Conservation (phyloP, 1,284 basidiomycete genomes). For the Ustilago tritici region DNA sequence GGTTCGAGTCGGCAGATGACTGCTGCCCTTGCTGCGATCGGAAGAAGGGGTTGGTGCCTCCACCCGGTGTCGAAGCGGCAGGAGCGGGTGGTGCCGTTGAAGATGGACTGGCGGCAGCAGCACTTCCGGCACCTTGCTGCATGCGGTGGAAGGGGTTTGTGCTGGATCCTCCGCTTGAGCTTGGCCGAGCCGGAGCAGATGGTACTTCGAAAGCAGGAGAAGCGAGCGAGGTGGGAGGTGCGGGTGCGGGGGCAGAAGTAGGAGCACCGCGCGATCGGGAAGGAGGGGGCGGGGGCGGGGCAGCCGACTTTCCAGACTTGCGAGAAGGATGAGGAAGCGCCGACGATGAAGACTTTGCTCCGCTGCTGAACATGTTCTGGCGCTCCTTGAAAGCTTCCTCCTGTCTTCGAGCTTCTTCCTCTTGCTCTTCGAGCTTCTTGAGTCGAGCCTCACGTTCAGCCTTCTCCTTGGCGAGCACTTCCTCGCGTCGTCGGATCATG, state of each 20-base stretch:
- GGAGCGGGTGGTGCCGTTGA: conserved; percentile 28
- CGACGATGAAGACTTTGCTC: conserved; percentile 35
- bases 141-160: conserved; percentile 66
- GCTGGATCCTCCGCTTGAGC: conserved; percentile 39
- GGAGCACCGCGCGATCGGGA: conserved; percentile 50
- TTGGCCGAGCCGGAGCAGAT: conserved; percentile 35
- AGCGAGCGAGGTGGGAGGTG: conserved; percentile 38
- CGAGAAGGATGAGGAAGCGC: conserved; percentile 59
- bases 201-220: conserved; percentile 22
- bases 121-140: conserved; percentile 47
- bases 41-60: conserved; percentile 65
- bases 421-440: conserved; percentile 62
- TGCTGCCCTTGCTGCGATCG: conserved; percentile 34
- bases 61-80: conserved; percentile 25
- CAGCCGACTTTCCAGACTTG: conserved; percentile 40
- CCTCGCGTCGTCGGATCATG: conserved; percentile 62
- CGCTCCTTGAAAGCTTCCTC: conserved; percentile 64
- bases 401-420: conserved; percentile 59
- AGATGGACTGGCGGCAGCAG: conserved; percentile 30
- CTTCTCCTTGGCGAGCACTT: conserved; percentile 65
- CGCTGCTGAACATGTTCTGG: conserved; percentile 54
- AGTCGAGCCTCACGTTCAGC: conserved; percentile 60
- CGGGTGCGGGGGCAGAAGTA: conserved; percentile 42
- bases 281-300: conserved; percentile 46
- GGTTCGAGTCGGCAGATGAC: conserved; percentile 24